Evolutionary conservation across 2,329 filamentous ascomycete genomes (phyloP).

Genomic region (Claviceps purpurea): DNA sequence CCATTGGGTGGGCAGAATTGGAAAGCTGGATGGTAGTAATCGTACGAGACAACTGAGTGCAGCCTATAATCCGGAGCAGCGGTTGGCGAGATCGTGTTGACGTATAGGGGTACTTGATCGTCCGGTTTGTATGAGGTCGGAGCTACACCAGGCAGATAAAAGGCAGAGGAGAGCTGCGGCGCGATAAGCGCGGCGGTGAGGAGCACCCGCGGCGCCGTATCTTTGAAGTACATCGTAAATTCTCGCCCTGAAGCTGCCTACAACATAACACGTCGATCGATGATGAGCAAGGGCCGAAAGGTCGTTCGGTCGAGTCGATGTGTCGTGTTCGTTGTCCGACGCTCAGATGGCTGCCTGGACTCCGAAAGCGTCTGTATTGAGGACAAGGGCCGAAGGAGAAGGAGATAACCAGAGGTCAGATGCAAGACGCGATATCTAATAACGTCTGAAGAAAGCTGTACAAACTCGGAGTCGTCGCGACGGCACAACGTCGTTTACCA

Average conservation of each 20-base stretch:
- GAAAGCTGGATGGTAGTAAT: conserved; percentile 85
- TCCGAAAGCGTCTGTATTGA: not conserved
- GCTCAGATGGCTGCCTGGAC: not conserved
- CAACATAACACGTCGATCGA: conserved; percentile 3
- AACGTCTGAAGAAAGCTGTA: not conserved
- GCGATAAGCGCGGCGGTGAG: conserved; percentile 35
- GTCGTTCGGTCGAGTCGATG: not conserved
- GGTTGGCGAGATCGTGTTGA: conserved; percentile 85
- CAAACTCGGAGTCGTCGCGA: not conserved
- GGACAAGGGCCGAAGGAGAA: not conserved
- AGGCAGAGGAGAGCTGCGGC: conserved; percentile 51
- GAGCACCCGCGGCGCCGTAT: conserved; percentile 35
- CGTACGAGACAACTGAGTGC: conserved; percentile 87
- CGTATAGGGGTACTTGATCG: conserved; percentile 72
- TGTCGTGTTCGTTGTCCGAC: not conserved
- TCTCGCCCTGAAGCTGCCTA: not conserved
- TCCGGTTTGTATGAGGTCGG: conserved; percentile 79
- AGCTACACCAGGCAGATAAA: conserved; percentile 93
- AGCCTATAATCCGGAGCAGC: conserved; percentile 68
- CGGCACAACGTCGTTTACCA: not conserved
- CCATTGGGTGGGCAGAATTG: conserved; percentile 73
- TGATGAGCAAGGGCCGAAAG: not conserved
- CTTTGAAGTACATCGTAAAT: conserved; percentile 30
- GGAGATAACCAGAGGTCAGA: not conserved
- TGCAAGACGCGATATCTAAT: not conserved